A percentile compares a stretch with the other conserved stretches of the same genome.
Conservation (phyloP, 768 basidiomycete genomes). For the Vararia minispora region DNA sequence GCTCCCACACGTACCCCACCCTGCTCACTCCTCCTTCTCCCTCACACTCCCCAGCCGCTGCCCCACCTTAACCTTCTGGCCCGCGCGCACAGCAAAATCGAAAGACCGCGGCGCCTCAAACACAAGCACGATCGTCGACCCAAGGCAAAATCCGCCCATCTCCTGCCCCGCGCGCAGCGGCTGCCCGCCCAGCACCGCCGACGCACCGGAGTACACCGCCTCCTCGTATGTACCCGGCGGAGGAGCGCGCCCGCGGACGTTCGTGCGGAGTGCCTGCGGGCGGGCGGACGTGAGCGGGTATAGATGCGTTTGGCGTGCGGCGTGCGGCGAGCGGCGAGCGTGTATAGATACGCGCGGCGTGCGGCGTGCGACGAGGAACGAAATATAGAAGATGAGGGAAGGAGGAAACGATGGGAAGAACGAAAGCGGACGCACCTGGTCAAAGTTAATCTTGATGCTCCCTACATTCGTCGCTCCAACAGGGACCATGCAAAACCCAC, state of each 20-base stretch:
- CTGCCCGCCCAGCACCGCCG: conserved; percentile 75
- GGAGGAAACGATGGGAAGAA: neutral
- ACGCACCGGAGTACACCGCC: conserved; percentile 83
- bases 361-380: too few relatives aligned
- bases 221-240: conserved; percentile 85
- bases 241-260: conserved; percentile 60
- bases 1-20: too few relatives aligned
- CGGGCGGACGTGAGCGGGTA: conserved; percentile 2
- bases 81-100: conserved; percentile 62
- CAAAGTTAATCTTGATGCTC: conserved; percentile 92
- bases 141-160: conserved; percentile 95
- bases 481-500: conserved; percentile 96
- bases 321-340: too few relatives aligned
- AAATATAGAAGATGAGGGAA: neutral
- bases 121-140: conserved; percentile 92
- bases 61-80: conserved; percentile 83
- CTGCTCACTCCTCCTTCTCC: conserved; percentile 17
- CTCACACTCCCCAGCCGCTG: conserved; percentile 59
- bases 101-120: conserved; percentile 89
- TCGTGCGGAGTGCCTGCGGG: conserved; percentile 75
- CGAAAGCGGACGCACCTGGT: conserved; percentile 39
- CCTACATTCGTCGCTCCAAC: conserved; percentile 99
- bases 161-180: conserved; percentile 83
- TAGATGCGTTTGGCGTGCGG: too few relatives aligned
- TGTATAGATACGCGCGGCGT: too few relatives aligned